Percentiles rank a stretch among this genome's conserved stretches.
phyloP scores from a whole-genome alignment of 2,329 filamentous ascomycete genomes.

The Lachnum nothofagi region DNA sequence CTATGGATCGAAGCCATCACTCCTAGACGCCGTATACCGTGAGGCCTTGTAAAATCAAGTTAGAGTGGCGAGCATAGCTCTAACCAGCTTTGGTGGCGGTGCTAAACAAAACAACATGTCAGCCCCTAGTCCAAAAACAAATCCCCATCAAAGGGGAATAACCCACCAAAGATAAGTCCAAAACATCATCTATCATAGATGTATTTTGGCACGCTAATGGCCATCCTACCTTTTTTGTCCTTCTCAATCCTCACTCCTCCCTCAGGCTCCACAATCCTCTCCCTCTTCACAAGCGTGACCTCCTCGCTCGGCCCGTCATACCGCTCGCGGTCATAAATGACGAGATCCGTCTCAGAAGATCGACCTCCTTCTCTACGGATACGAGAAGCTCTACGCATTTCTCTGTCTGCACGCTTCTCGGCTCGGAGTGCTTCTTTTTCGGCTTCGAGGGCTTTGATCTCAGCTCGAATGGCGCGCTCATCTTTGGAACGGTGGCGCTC shows the following conservation, averaged over 20 bases:
- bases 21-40: background rate
- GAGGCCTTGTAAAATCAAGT: conserved; percentile 47
- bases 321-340: conserved; percentile 54
- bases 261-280: conserved; percentile 52
- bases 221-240: conserved; percentile 94
- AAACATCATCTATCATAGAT: conserved; percentile 48
- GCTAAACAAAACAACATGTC: conserved; percentile 40
- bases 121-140: conserved; percentile 19
- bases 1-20: background rate
- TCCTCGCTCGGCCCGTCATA: conserved; percentile 41
- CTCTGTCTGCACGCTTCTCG: conserved; percentile 47
- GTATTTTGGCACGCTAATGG: conserved; percentile 69
- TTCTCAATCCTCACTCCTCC: conserved; percentile 67
- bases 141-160: conserved; percentile 14
- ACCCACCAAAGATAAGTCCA: conserved; percentile 27
- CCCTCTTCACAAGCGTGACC: conserved; percentile 46
- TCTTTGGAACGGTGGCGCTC: conserved; percentile 31
- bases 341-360: conserved; percentile 55
- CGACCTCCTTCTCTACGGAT: conserved; percentile 54
- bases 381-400: conserved; percentile 42
- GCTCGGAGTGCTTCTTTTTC: conserved; percentile 55
- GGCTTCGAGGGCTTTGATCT: conserved; percentile 66
- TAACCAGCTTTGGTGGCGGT: conserved; percentile 58
- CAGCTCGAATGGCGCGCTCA: conserved; percentile 60
- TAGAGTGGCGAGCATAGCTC: conserved; percentile 66